Base-by-base conservation (phyloP, 2,329 filamentous ascomycete species). In the Sclerotinia subarctica region DNA sequence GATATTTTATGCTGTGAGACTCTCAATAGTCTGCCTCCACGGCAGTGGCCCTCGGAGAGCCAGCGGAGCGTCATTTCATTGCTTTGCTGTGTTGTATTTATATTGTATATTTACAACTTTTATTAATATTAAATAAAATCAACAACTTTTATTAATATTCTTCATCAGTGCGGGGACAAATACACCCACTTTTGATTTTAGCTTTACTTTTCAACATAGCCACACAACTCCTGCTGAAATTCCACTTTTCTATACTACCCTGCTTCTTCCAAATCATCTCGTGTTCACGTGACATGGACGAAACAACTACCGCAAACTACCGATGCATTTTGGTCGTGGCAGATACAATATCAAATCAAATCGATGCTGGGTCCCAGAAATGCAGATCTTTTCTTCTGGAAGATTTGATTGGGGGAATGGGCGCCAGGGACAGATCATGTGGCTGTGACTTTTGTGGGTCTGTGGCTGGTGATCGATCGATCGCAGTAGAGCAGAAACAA, bases 391-490 rank as follows among this genome's bases (percentile, higher is more conserved):
- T 19, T 38, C 10, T n/a, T 15, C 52, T 7, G 53, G 32, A 38
- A 3, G 32, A 57, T n/a, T 38, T 38, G 32, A 56, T 38, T 38
- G 35, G 6, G 32, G 32, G 35, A 56, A n/a, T 38, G 29, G 32
- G 53, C 21, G 53, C 32, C 53, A 56, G 32, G 53, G 38, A 56
- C 52, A 35, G 19, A 54, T 11, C 3, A 21, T 52, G 49, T 52
- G 49, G 26, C n/a, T 53, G 29, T 54, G 53, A 10, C 32, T 38
- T 29, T 38, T 57, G 7, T 13, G 53, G 53, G 21, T 38, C 21
- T 56, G 53, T 57, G 53, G 53, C 53, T 38, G 32, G 32, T n/a
- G 21, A n/a, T n/a, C n/a, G n/a, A n/a, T n/a, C n/a, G n/a, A n/a
- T 42, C 4, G 4, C 10, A 42, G 38, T 15, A 42, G 38, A 42